Evolutionary conservation across 257 asterid genomes (phyloP).

Genomic region (Salvia rosmarinus): DNA sequence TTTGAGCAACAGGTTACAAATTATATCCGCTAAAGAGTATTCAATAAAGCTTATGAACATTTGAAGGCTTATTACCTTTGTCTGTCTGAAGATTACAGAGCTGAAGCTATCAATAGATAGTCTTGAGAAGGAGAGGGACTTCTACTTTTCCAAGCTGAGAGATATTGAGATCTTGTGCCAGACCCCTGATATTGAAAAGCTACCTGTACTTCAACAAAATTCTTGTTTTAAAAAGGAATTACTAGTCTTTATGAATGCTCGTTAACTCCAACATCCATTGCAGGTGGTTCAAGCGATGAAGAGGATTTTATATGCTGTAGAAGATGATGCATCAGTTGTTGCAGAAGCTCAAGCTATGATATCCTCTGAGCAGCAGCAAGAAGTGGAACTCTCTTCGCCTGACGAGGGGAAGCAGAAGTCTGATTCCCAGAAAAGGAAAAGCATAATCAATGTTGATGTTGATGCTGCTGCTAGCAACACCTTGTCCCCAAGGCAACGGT

Average conservation of each 20-base stretch:
- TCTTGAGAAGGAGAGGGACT: constrained; percentile 94
- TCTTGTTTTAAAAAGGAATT: neutral
- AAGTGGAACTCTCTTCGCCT: constrained; percentile 39
- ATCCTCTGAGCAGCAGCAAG: constrained; percentile 49
- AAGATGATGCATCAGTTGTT: constrained; percentile 66
- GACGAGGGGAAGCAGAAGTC: constrained; percentile 49
- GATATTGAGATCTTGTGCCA: constrained; percentile 88
- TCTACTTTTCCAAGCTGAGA: constrained; percentile 85
- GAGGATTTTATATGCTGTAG: constrained; percentile 69
- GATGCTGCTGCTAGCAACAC: constrained; percentile 79
- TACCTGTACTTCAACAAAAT: constrained; percentile 45
- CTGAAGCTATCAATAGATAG: constrained; percentile 82
- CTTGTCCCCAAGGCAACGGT: constrained; percentile 75
- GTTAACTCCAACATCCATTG: neutral
- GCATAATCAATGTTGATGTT: constrained; percentile 68
- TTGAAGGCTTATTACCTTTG: constrained; percentile 24
- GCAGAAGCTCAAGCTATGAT: constrained; percentile 81
- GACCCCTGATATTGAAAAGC: constrained; percentile 65
- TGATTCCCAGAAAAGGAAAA: constrained; percentile 84
- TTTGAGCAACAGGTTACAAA: constrained; percentile 69
- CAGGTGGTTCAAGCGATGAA: constrained; percentile 76
- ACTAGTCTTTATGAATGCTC: neutral
- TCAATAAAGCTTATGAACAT: constrained; percentile 9
- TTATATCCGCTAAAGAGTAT: neutral
- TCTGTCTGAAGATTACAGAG: constrained; percentile 68